A percentile compares a stretch with the other conserved stretches of the same genome.
These are phyloP conservation scores for Beauveria pseudobassiana DNA, from an alignment of 2,329 filamentous ascomycete species.

Conservation along the genomic window DNA sequence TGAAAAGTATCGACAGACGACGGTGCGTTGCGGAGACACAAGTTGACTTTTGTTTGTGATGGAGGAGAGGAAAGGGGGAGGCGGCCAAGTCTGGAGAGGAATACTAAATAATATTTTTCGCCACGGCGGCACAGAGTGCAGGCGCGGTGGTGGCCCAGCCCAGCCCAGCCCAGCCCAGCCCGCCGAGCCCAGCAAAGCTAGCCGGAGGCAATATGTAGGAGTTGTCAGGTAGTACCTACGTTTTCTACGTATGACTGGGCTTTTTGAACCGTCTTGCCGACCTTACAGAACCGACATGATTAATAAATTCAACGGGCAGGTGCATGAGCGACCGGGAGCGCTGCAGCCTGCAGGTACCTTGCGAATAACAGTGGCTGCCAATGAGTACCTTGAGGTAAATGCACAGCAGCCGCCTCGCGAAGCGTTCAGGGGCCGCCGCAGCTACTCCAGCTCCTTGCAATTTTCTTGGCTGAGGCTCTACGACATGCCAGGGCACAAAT, in stretches of 20 bases:
- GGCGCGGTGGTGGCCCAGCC: background rate
- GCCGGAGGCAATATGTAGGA: too few species aligned
- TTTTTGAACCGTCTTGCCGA: too few species aligned
- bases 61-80: constrained; percentile 25
- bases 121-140: constrained; percentile 7
- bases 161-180: background rate
- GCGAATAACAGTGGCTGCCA: background rate
- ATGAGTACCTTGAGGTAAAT: background rate
- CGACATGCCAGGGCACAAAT: too few species aligned
- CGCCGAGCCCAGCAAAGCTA: background rate
- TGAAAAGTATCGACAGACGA: constrained; percentile 34
- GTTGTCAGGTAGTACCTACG: too few species aligned
- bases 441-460: background rate
- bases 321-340: background rate
- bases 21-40: constrained; percentile 42
- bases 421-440: background rate
- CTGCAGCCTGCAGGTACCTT: background rate
- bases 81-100: constrained; percentile 18
- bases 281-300: too few species aligned
- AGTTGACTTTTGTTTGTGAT: constrained; percentile 37
- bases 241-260: too few species aligned
- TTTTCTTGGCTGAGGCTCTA: background rate
- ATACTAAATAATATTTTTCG: constrained; percentile 39
- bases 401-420: background rate
- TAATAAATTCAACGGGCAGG: background rate